Base-by-base conservation (phyloP, 2,329 filamentous ascomycete genomes). In the Penicillium oxalicum region DNA sequence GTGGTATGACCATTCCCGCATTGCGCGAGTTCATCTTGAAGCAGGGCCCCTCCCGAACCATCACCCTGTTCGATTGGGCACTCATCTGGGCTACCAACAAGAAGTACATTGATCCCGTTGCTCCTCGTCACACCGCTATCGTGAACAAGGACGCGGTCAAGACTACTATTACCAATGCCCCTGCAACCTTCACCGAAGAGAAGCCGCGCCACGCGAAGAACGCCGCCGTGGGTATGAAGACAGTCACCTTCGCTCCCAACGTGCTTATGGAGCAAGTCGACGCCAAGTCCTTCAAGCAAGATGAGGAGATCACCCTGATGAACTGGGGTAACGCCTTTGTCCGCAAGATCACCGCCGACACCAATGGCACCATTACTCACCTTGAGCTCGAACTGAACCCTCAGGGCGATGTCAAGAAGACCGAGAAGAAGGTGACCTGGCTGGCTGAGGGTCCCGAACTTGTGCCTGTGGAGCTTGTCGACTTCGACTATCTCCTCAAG, bases 361-460 rank as follows among this genome's bases (percentile, higher is more conserved):
- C 59, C 26, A 70, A 71, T 13, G 76, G 76, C 45, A 74, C 80
- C 41, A 83, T 95, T 61, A 85, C 83, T 9, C 75, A 73, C 33
- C 77, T 95, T 35, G 86, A 87, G 49, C 77, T 93, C 46, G 88
- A 95, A 71, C 81, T 96, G n/a, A 86, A 97, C 70, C 81, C 96
- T 43, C 82, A 87, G 61, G 91, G 91, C 48, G 91, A 97, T 68
- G 88, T 97, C 70, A 95, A 95, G 77, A 86, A 88, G 65, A 97
- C 91, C 0, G 84, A 89, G 64, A 96, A 96, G 82, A 97, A 97
- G 78, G 82, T 97, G 34, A 96, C 91, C 1, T 97, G 91, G 91
- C 75, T 97, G 41, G 85, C 88, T 0, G 81, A 88, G 57, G 81
- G 80, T 39, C 87, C 91, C 72, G 80, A 86, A 50, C 79, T 95